Conservation (phyloP, 257 asterid species). For the Jacaranda copaia region DNA sequence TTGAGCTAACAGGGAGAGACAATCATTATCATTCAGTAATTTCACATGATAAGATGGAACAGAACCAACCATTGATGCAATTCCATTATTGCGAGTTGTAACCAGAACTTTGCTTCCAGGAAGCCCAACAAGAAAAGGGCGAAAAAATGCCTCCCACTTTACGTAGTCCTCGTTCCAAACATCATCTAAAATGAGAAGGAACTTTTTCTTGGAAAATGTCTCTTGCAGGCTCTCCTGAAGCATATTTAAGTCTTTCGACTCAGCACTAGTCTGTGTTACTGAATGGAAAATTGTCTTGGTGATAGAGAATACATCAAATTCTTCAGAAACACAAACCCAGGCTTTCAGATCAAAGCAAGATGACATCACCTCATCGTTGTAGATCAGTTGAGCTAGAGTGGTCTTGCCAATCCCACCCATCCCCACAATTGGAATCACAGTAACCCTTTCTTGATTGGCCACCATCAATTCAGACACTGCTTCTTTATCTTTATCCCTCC, state of each 20-base stretch:
- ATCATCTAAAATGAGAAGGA: conserved; percentile 50
- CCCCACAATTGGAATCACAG: conserved; percentile 53
- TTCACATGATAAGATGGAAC: conserved; percentile 43
- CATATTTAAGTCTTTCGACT: conserved; percentile 39
- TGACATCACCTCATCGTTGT: conserved; percentile 33
- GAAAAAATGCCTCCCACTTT: conserved; percentile 36
- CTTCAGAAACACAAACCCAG: conserved; percentile 49
- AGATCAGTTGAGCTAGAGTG: conserved; percentile 44
- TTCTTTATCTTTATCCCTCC: conserved; percentile 52
- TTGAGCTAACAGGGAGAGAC: conserved; percentile 43
- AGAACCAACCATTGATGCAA: conserved; percentile 40
- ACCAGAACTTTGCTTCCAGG: conserved; percentile 46
- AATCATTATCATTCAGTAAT: conserved; percentile 39
- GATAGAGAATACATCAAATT: conserved; percentile 40
- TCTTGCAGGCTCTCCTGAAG: conserved; percentile 40
- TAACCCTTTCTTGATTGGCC: conserved; percentile 18
- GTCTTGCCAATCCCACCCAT: conserved; percentile 59
- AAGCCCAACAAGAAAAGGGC: conserved; percentile 35
- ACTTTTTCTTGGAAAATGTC: conserved; percentile 32
- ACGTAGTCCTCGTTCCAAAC: conserved; percentile 42
- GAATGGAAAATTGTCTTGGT: conserved; percentile 37
- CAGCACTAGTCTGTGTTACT: conserved; percentile 9
- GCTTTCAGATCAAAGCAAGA: conserved; percentile 17
- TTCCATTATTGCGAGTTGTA: conserved; percentile 40
- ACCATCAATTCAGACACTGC: conserved; percentile 38